Conservation (phyloP, 2,329 filamentous ascomycete genomes). For the Arthrobotrys entomopaga region DNA sequence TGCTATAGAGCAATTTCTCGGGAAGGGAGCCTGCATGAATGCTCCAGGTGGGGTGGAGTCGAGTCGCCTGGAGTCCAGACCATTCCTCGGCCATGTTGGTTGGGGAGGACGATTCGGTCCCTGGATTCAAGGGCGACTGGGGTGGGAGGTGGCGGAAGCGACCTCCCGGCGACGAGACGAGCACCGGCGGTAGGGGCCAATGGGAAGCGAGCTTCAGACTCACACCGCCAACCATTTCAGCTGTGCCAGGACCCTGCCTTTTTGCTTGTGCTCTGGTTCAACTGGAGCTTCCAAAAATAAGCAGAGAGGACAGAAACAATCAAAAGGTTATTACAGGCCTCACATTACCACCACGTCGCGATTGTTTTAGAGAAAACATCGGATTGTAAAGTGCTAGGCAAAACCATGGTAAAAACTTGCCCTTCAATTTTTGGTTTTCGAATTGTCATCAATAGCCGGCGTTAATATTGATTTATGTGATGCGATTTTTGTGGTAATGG, state of each 20-base stretch:
- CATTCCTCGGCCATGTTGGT: constrained; percentile 30
- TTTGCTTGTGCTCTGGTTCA: background rate
- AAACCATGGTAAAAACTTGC: constrained; percentile 35
- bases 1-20: constrained; percentile 47
- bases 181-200: constrained; percentile 11
- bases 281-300: constrained; percentile 41
- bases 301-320: constrained; percentile 15
- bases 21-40: constrained; percentile 44
- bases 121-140: constrained; percentile 18
- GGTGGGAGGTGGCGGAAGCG: constrained; percentile 17
- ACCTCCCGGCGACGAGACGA: constrained; percentile 12
- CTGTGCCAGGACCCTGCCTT: constrained; percentile 30
- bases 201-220: constrained; percentile 28
- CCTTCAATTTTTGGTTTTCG: constrained; percentile 16
- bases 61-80: constrained; percentile 47
- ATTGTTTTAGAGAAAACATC: background rate
- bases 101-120: constrained; percentile 25
- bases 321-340: constrained; percentile 2
- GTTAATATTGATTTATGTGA: constrained; percentile 34
- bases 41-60: constrained; percentile 33
- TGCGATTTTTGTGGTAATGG: constrained; percentile 30
- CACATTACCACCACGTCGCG: background rate
- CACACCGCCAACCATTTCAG: constrained; percentile 13
- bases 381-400: constrained; percentile 23
- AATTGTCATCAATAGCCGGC: constrained; percentile 2